These are phyloP conservation scores for Neurospora terricola DNA, from an alignment of 495 filamentous ascomycete genomes.

Conservation along the genomic window DNA sequence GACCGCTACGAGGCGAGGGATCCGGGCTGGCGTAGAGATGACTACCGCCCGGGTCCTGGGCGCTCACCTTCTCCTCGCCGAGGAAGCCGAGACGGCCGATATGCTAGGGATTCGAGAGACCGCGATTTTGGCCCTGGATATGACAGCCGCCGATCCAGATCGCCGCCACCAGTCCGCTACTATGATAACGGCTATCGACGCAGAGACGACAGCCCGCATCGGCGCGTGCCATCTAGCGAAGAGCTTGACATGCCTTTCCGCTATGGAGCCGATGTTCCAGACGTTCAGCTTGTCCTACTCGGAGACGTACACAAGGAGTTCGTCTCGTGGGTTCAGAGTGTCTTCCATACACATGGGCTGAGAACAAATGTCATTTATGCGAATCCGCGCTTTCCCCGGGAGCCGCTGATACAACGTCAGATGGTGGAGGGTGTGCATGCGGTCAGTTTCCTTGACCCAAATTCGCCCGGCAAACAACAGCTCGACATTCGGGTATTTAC, in stretches of 20 bases:
- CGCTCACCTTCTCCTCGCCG: slow-evolving; percentile 43
- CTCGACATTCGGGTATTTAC: slow-evolving; percentile 80
- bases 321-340: slow-evolving; percentile 67
- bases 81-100: slow-evolving; percentile 30
- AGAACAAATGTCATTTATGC: slow-evolving; percentile 68
- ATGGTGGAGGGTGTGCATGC: slow-evolving; percentile 83
- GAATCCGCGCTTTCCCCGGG: slow-evolving; percentile 64
- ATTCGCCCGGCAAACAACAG: slow-evolving; percentile 56
- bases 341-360: slow-evolving; percentile 60
- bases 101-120: slow-evolving; percentile 24
- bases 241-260: slow-evolving; percentile 64
- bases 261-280: slow-evolving; percentile 68
- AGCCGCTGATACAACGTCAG: slow-evolving; percentile 70
- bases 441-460: slow-evolving; percentile 61
- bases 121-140: slow-evolving; percentile 29
- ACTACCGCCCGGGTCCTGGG: slow-evolving; percentile 44
- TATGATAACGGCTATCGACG: slow-evolving; percentile 47
- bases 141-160: slow-evolving; percentile 50
- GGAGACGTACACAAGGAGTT: slow-evolving; percentile 76
- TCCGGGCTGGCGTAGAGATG: slow-evolving; percentile 44
- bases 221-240: slow-evolving; percentile 43
- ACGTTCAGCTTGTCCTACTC: slow-evolving; percentile 78
- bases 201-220: slow-evolving; percentile 55
- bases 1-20: slow-evolving; percentile 36
- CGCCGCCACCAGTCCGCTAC: slow-evolving; percentile 28